phyloP scores from a whole-genome alignment of 2,329 filamentous ascomycete species.

The Calonectria hawksworthii region DNA sequence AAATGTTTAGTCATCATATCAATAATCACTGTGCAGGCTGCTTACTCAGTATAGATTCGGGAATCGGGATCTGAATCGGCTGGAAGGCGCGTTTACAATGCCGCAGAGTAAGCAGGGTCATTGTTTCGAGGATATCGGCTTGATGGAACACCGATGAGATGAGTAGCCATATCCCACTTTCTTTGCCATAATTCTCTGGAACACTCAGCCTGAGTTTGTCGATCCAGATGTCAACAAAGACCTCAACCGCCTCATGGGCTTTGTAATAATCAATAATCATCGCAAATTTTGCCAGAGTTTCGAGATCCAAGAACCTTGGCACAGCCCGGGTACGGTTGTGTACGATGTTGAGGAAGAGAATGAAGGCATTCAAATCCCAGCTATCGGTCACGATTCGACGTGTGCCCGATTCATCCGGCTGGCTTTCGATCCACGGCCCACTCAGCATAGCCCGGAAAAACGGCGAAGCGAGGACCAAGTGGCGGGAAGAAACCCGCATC shows the following conservation, averaged over 20 bases:
- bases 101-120: constrained; percentile 21
- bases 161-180: not conserved
- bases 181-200: not conserved
- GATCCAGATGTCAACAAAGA: constrained; percentile 6
- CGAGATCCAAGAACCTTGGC: not conserved
- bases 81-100: constrained; percentile 19
- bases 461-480: not conserved
- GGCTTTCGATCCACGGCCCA: not conserved
- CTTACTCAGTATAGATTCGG: constrained; percentile 8
- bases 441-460: not conserved
- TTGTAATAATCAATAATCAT: constrained; percentile 28
- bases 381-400: not conserved
- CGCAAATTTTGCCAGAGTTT: not conserved
- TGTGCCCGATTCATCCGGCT: not conserved
- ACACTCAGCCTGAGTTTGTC: not conserved
- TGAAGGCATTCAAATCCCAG: not conserved
- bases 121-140: not conserved
- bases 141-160: constrained; percentile 7
- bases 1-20: not conserved
- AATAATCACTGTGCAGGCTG: not conserved
- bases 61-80: not conserved
- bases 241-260: not conserved
- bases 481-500: not conserved
- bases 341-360: not conserved
- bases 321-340: not conserved